phyloP scores from a whole-genome alignment of 495 filamentous ascomycete species.

The Evansstolkia leycettana region DNA sequence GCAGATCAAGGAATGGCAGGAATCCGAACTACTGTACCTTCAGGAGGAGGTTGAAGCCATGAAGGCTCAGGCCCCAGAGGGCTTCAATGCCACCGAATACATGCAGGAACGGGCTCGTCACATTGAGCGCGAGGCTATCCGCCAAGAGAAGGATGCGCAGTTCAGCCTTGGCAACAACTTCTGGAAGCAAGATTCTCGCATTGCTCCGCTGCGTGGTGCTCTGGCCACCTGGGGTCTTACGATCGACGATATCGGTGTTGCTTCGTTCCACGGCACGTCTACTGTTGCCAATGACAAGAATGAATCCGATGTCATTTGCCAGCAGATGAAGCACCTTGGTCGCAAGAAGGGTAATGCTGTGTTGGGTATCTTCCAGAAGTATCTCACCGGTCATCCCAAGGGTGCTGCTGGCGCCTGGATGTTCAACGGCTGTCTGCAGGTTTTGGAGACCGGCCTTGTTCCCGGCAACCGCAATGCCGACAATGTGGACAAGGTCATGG shows the following conservation, averaged over 20 bases:
- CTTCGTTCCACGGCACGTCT: slow-evolving; percentile 97
- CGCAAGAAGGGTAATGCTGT: slow-evolving; percentile 92
- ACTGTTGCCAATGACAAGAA: slow-evolving; percentile 99
- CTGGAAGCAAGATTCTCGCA: slow-evolving; percentile 89
- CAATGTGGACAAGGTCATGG: slow-evolving; percentile 91
- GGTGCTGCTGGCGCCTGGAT: slow-evolving; percentile 99
- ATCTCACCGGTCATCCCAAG: slow-evolving; percentile 97
- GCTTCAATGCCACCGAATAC: slow-evolving; percentile 73
- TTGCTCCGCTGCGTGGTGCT: slow-evolving; percentile 88
- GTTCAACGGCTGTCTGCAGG: slow-evolving; percentile 96
- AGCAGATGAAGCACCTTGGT: slow-evolving; percentile 90
- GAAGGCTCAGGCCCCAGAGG: slow-evolving; percentile 56
- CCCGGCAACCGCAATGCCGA: slow-evolving; percentile 97
- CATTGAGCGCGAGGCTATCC: slow-evolving; percentile 75
- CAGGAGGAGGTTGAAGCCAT: slow-evolving; percentile 86
- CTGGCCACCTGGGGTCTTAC: slow-evolving; percentile 96
- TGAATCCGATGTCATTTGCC: slow-evolving; percentile 93
- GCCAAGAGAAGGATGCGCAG: slow-evolving; percentile 85
- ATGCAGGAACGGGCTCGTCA: slow-evolving; percentile 73
- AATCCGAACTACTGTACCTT: slow-evolving; percentile 84
- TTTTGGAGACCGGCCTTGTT: slow-evolving; percentile 83
- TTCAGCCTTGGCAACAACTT: slow-evolving; percentile 92
- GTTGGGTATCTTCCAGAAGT: slow-evolving; percentile 98
- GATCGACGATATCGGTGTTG: slow-evolving; percentile 87
- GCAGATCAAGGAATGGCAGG: slow-evolving; percentile 92